phyloP scores from a whole-genome alignment of 176 grass and related monocot species.

The Pontederia paniculata region DNA sequence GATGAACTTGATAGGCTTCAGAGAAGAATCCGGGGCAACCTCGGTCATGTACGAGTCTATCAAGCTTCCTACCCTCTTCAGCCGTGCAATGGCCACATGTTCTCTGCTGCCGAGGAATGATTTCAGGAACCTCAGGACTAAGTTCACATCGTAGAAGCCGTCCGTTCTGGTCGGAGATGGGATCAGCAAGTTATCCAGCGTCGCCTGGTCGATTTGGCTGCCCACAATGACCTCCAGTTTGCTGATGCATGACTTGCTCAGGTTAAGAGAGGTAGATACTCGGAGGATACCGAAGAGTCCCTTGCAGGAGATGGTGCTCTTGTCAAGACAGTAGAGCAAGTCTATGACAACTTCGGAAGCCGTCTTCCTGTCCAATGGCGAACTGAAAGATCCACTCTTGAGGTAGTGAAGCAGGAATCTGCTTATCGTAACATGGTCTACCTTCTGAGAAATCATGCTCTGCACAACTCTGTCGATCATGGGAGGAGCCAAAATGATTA shows the following conservation, averaged over 20 bases:
- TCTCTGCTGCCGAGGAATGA: background rate
- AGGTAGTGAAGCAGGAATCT: slow-evolving; percentile 79
- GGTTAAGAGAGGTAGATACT: slow-evolving; percentile 34
- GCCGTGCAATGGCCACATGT: background rate
- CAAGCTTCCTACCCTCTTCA: slow-evolving; percentile 62
- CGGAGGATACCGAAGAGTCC: slow-evolving; percentile 71
- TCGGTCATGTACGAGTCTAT: slow-evolving; percentile 82
- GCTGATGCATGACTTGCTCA: slow-evolving; percentile 21
- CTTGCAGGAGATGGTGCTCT: slow-evolving; percentile 54
- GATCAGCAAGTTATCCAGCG: slow-evolving; percentile 71
- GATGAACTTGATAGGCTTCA: slow-evolving; percentile 52
- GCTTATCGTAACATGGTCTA: slow-evolving; percentile 42
- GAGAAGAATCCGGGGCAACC: slow-evolving; percentile 63
- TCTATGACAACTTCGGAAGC: slow-evolving; percentile 35
- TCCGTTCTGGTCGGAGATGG: slow-evolving; percentile 32
- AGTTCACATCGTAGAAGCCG: background rate
- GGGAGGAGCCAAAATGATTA: slow-evolving; percentile 28
- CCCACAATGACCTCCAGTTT: slow-evolving; percentile 69
- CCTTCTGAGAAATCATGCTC: slow-evolving; percentile 39
- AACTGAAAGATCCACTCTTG: slow-evolving; percentile 41
- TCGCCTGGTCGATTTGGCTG: slow-evolving; percentile 62
- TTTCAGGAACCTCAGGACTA: background rate
- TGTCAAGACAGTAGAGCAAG: slow-evolving; percentile 43
- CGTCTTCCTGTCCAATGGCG: slow-evolving; percentile 30
- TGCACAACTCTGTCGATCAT: slow-evolving; percentile 40